Conservation (phyloP, 805 yeast genomes). For the Schwanniomyces yamadae region DNA sequence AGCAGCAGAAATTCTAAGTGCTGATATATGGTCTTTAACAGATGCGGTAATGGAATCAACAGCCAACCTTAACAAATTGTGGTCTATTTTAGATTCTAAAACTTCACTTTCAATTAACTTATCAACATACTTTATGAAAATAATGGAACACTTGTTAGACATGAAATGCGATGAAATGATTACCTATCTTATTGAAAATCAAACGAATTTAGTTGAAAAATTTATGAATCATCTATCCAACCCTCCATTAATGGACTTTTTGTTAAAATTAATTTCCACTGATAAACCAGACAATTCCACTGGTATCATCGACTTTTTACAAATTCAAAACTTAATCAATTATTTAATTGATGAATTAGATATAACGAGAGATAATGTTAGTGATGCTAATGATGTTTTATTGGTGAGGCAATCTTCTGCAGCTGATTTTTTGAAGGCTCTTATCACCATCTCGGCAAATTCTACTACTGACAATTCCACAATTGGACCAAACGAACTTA, state of each 20-base stretch:
- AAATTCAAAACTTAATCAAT: conserved; percentile 37
- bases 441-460: conserved; percentile 46
- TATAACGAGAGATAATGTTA: conserved; percentile 11
- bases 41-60: conserved; percentile 82
- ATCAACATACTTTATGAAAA: conserved; percentile 87
- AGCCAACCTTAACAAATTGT: conserved; percentile 62
- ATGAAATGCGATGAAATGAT: conserved; percentile 51
- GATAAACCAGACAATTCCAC: conserved; percentile 48
- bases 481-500: conserved; percentile 47
- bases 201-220: conserved; percentile 39
- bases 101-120: conserved; percentile 69
- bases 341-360: conserved; percentile 36
- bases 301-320: conserved; percentile 46
- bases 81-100: conserved; percentile 74
- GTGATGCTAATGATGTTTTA: conserved; percentile 15
- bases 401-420: conserved; percentile 41
- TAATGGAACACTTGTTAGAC: conserved; percentile 64
- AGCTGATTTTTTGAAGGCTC: conserved; percentile 45
- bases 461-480: conserved; percentile 46
- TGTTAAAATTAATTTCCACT: conserved; percentile 43
- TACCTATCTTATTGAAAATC: conserved; percentile 42
- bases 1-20: conserved; percentile 85
- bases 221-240: conserved; percentile 44
- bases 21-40: conserved; percentile 92
- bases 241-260: conserved; percentile 48